These are phyloP conservation scores for Anthracocystis walkeri DNA, from an alignment of 1,284 basidiomycete species.

Conservation along the genomic window DNA sequence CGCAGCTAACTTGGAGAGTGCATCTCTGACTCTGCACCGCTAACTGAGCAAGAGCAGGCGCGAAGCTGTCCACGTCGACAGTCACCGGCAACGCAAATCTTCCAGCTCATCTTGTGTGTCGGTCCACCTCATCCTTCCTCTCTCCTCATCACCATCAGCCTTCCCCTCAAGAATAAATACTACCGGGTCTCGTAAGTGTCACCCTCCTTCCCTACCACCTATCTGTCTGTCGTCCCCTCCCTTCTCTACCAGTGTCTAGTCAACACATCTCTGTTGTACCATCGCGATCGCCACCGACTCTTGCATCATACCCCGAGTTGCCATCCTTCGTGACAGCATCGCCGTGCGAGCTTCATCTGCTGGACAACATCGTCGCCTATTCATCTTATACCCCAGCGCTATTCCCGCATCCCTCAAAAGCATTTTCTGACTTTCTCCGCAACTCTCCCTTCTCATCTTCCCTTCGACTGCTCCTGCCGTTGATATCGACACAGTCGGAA, in stretches of 20 bases:
- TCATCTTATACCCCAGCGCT: conserved; percentile 5
- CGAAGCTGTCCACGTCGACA: conserved; percentile 38
- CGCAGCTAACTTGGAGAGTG: neutral
- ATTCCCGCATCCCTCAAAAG: conserved; percentile 7
- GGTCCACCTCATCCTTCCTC: conserved; percentile 2
- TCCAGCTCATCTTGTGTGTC: conserved; percentile 37
- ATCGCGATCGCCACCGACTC: conserved; percentile 5
- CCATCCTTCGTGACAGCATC: conserved; percentile 1
- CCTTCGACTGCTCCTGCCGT: neutral
- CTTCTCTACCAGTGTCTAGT: neutral
- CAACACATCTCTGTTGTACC: neutral
- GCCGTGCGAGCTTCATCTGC: conserved; percentile 12
- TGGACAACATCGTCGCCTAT: neutral
- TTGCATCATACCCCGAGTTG: conserved; percentile 12
- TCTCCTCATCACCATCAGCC: conserved; percentile 30
- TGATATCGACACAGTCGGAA: conserved; percentile 27
- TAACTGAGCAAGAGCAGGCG: too few relatives aligned
- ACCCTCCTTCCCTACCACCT: neutral
- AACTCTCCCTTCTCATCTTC: neutral
- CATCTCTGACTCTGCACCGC: too few relatives aligned
- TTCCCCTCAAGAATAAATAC: conserved; percentile 43
- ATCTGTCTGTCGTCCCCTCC: neutral
- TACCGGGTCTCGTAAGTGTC: conserved; percentile 37
- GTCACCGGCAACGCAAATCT: conserved; percentile 24
- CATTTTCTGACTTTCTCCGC: conserved; percentile 8